Percentiles rank a stretch among this genome's conserved stretches.
Conservation (phyloP, 129 eudicot species). For the Pulicaria dysenterica region DNA sequence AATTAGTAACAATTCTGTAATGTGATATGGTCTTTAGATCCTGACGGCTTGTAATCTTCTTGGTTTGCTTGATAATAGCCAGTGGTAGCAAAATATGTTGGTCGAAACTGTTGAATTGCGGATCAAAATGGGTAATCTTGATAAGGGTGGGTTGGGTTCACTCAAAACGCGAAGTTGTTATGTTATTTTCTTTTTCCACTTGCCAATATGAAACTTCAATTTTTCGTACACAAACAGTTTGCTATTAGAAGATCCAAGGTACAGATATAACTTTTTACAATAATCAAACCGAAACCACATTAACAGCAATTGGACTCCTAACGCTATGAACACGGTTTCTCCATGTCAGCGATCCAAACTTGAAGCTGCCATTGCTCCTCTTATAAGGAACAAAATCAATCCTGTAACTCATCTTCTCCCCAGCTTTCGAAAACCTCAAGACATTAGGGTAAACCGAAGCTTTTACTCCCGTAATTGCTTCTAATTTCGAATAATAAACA, state of each 20-base stretch:
- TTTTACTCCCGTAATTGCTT: slow-evolving; percentile 48
- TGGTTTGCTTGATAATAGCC: background rate
- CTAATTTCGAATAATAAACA: slow-evolving; percentile 48
- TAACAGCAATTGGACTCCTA: slow-evolving; percentile 62
- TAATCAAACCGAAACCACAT: slow-evolving; percentile 45
- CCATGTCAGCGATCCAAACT: slow-evolving; percentile 70
- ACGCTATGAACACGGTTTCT: slow-evolving; percentile 48
- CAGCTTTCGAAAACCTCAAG: slow-evolving; percentile 40
- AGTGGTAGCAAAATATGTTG: background rate
- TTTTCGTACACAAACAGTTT: background rate
- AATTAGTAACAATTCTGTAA: slow-evolving; percentile 26
- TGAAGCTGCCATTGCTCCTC: slow-evolving; percentile 52
- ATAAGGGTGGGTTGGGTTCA: no score
- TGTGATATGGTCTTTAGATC: slow-evolving; percentile 27
- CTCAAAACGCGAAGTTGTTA: no score
- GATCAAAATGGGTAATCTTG: no score
- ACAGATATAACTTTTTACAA: background rate
- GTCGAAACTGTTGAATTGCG: background rate
- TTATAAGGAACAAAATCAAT: slow-evolving; percentile 48
- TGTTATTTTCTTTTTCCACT: no score
- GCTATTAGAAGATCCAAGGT: background rate
- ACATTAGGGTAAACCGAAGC: slow-evolving; percentile 52
- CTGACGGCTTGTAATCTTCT: background rate
- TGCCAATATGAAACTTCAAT: no score
- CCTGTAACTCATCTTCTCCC: slow-evolving; percentile 55